Base-by-base conservation (phyloP, 768 basidiomycete genomes). In the Lactarius indigo region DNA sequence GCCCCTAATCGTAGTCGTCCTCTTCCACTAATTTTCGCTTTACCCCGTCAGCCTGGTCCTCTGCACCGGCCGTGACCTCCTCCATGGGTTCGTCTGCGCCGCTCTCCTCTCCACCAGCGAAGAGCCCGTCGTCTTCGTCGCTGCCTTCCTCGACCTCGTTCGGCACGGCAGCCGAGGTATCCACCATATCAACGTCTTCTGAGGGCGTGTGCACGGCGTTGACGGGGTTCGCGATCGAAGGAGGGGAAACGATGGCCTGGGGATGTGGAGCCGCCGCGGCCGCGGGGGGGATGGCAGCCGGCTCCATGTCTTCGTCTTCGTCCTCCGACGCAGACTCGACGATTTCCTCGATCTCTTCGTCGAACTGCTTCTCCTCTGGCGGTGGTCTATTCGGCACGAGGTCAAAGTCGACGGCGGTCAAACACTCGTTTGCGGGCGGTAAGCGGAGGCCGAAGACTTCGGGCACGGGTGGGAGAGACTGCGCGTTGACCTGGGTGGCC, bases 401-500 rank as follows among this genome's bases (percentile, higher is more conserved):
- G 73, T 94, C 90, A 78, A 94, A 94, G 81, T 94, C 89, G 70
- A 94, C 85, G 26, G 87, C 79, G 18, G 90, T 89, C 56, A 94
- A 82, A 64, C 90, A 88, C 13, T 94, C 90, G n/a, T 74, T 70
- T 28, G 78, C 63, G 10, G 85, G 79, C 1, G 92, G 92, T n/a
- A 94, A 78, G 23, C 92, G 87, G 59, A 94, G 87, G 41, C 92
- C 92, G 76, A 93, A 94, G 3, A 92, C 88, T 76, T 94, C 92
- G 7, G 90, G 90, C n/a, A 94, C 91, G 1, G 90, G 76, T 35
- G 92, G 93, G 23, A 94, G 83, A 3, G 92, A 89, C 42, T 83
- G 82, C 15, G 90, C 84, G 74, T 94, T 94, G 50, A 90, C 91
- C 76, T 93, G 90, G 1, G 89, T 84, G 13, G 93, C 93, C 37